Evolutionary conservation across 805 yeast species (phyloP).

Genomic region (Maudiozyma serrabonitensis): DNA sequence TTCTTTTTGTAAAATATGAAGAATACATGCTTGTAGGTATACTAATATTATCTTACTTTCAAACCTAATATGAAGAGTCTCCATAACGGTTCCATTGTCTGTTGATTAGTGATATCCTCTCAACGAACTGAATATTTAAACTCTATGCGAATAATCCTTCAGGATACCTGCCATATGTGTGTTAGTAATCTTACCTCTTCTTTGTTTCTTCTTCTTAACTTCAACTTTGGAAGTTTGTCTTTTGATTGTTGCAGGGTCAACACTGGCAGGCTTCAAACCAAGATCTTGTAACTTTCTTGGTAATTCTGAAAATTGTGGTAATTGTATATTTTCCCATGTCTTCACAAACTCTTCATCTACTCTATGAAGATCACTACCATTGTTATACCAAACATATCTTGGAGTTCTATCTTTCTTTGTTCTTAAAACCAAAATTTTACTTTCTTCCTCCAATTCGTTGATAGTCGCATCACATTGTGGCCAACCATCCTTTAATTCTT

Average conservation of each 20-base stretch:
- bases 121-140: conserved; percentile 7
- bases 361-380: conserved; percentile 53
- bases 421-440: conserved; percentile 71
- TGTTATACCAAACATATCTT: conserved; percentile 84
- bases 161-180: conserved; percentile 94
- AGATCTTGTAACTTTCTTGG: conserved; percentile 69
- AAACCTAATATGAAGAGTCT: too few species aligned
- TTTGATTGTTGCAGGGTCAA: conserved; percentile 91
- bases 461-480: conserved; percentile 74
- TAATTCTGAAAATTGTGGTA: conserved; percentile 75
- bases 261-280: conserved; percentile 93
- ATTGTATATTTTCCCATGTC: conserved; percentile 69
- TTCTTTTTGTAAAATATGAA: too few species aligned
- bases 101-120: background rate
- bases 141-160: conserved; percentile 57
- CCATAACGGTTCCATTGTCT: background rate
- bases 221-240: conserved; percentile 46
- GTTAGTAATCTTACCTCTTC: conserved; percentile 90
- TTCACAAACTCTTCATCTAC: conserved; percentile 75
- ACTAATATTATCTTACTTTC: too few species aligned
- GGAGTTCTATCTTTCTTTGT: conserved; percentile 92
- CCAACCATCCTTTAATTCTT: conserved; percentile 78
- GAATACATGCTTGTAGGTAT: too few species aligned
- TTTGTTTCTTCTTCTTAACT: conserved; percentile 80
- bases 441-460: conserved; percentile 64